A percentile compares a stretch with the other conserved stretches of the same genome.
phyloP scores from a whole-genome alignment of 495 filamentous ascomycete genomes.

The Amorphotheca resinae region DNA sequence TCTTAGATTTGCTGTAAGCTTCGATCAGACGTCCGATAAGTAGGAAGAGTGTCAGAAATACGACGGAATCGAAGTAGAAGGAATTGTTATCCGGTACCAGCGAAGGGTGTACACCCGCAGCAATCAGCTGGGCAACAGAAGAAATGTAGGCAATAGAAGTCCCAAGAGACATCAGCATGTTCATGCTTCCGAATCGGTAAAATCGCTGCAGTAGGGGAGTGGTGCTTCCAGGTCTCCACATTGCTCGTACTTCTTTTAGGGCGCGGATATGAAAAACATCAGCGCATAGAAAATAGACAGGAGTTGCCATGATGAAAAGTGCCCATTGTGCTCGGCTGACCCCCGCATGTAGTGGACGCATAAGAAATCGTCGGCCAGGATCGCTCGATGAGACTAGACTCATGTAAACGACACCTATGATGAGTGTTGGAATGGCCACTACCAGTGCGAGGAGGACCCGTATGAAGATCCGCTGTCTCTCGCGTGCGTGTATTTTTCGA shows the following conservation, averaged over 20 bases:
- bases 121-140: constrained; percentile 64
- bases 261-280: constrained; percentile 74
- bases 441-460: constrained; percentile 58
- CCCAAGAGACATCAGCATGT: constrained; percentile 77
- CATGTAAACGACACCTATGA: constrained; percentile 89
- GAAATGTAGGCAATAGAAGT: constrained; percentile 80
- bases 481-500: constrained; percentile 50
- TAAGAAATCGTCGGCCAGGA: constrained; percentile 44
- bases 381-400: constrained; percentile 52
- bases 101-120: constrained; percentile 22
- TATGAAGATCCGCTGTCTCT: constrained; percentile 45
- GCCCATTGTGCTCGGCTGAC: constrained; percentile 69
- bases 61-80: constrained; percentile 86
- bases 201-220: constrained; percentile 65
- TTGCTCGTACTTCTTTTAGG: constrained; percentile 58
- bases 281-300: constrained; percentile 77
- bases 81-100: constrained; percentile 34
- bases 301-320: constrained; percentile 73
- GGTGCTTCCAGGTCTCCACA: constrained; percentile 74
- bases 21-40: constrained; percentile 67
- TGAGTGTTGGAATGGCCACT: constrained; percentile 72
- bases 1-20: constrained; percentile 82
- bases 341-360: constrained; percentile 56
- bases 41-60: constrained; percentile 86
- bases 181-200: constrained; percentile 92